Conservation (phyloP, 2,329 filamentous ascomycete species). For the Aspergillus fijiensis region DNA sequence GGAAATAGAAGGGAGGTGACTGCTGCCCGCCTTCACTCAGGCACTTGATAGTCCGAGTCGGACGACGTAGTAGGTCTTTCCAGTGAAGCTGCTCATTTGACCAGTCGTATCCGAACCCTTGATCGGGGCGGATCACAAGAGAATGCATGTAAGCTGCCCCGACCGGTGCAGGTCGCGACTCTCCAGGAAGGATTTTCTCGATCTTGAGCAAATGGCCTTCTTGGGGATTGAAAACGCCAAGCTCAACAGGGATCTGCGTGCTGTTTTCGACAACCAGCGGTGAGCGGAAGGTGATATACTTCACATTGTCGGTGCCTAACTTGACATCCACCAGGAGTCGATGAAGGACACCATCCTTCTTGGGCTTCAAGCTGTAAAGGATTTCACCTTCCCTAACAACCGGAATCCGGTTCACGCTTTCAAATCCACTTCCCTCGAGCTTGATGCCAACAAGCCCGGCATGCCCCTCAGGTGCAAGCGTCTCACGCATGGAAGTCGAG, state of each 20-base stretch:
- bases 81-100: constrained; percentile 87
- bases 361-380: constrained; percentile 83
- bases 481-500: constrained; percentile 94
- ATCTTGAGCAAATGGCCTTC: constrained; percentile 93
- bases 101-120: constrained; percentile 96
- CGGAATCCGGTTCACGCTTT: constrained; percentile 81
- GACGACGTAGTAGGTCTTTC: constrained; percentile 82
- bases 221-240: constrained; percentile 84
- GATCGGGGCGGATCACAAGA: constrained; percentile 83
- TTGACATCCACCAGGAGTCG: constrained; percentile 88
- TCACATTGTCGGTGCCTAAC: constrained; percentile 91
- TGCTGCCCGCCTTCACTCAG: constrained; percentile 78
- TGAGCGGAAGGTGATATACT: constrained; percentile 93
- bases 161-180: constrained; percentile 84
- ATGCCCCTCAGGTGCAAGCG: constrained; percentile 77
- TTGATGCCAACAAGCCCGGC: constrained; percentile 77
- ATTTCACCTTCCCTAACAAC: constrained; percentile 94
- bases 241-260: constrained; percentile 91
- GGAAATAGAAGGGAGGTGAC: constrained; percentile 87
- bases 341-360: constrained; percentile 80
- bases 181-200: constrained; percentile 92
- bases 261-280: constrained; percentile 92
- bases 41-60: constrained; percentile 84
- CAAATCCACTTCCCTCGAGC: constrained; percentile 91
- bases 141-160: constrained; percentile 89